Evolutionary conservation across 2,329 filamentous ascomycete species (phyloP).

Genomic region (Ophiostoma piceae): DNA sequence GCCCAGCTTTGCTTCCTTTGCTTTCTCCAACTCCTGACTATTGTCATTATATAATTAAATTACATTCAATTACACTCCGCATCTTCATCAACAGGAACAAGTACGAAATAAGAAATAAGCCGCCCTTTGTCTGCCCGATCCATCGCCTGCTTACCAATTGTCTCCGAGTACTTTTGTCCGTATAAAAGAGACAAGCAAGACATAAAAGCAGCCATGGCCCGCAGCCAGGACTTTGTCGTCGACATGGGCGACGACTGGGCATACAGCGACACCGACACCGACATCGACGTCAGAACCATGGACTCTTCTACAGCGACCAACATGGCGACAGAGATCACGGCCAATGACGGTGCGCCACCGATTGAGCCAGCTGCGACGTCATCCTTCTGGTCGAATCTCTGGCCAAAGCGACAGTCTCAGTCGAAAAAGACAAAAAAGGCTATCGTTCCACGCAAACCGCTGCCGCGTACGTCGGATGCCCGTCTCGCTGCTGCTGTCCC

Average conservation of each 20-base stretch:
- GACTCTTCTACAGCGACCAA: not conserved
- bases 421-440: not conserved
- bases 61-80: not conserved
- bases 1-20: not conserved
- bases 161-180: not conserved
- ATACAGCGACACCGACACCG: not conserved
- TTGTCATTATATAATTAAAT: not conserved
- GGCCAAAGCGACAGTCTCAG: not conserved
- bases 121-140: not conserved
- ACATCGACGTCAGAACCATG: not conserved
- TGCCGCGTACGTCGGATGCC: constrained; percentile 36
- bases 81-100: not conserved
- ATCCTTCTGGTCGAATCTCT: not conserved
- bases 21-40: not conserved
- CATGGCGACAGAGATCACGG: not conserved
- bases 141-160: not conserved
- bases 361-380: constrained; percentile 7
- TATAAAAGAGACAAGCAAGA: not conserved
- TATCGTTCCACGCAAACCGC: not conserved
- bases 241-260: constrained; percentile 15
- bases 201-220: not conserved
- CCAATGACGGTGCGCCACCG: not conserved
- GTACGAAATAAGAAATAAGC: not conserved
- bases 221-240: constrained; percentile 13
- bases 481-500: constrained; percentile 36